A percentile compares a stretch with the other conserved stretches of the same genome.
Conservation (phyloP, 805 yeast genomes). For the Candida andamanensis region DNA sequence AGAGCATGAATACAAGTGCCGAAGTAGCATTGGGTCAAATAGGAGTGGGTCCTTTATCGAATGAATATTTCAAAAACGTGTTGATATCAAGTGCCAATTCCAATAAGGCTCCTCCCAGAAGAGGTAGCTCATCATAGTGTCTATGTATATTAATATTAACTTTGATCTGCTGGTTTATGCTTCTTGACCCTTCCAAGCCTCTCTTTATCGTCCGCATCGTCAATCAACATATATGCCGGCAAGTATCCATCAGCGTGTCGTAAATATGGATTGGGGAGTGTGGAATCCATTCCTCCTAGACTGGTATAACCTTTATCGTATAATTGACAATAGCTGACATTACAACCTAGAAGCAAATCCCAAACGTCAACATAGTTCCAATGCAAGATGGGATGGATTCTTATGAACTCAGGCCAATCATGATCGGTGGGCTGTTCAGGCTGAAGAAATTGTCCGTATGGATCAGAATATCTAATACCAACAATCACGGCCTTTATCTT, state of each 20-base stretch:
- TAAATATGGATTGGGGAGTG: conserved; percentile 64
- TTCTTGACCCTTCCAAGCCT: conserved; percentile 29
- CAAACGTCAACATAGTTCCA: conserved; percentile 86
- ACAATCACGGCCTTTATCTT: conserved; percentile 70
- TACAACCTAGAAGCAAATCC: conserved; percentile 62
- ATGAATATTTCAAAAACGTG: conserved; percentile 25
- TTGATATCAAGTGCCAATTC: conserved; percentile 20
- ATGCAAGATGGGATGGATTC: conserved; percentile 84
- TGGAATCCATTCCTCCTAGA: conserved; percentile 71
- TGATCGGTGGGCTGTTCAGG: conserved; percentile 75
- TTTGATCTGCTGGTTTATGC: conserved; percentile 1
- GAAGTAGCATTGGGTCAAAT: conserved; percentile 69
- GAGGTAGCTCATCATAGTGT: conserved; percentile 13
- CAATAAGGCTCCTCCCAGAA: conserved; percentile 16
- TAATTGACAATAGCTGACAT: conserved; percentile 65
- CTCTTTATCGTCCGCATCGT: conserved; percentile 57
- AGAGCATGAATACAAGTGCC: conserved; percentile 63
- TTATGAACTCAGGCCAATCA: conserved; percentile 83
- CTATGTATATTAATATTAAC: conserved; percentile 2
- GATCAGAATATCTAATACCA: conserved; percentile 86
- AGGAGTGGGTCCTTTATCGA: conserved; percentile 79
- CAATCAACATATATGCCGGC: conserved; percentile 57
- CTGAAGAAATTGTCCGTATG: conserved; percentile 59
- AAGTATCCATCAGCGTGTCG: conserved; percentile 22
- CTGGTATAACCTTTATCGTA: conserved; percentile 88